These are phyloP conservation scores for Annulohypoxylon truncatum DNA, from an alignment of 2,329 filamentous ascomycete species.

Conservation along the genomic window DNA sequence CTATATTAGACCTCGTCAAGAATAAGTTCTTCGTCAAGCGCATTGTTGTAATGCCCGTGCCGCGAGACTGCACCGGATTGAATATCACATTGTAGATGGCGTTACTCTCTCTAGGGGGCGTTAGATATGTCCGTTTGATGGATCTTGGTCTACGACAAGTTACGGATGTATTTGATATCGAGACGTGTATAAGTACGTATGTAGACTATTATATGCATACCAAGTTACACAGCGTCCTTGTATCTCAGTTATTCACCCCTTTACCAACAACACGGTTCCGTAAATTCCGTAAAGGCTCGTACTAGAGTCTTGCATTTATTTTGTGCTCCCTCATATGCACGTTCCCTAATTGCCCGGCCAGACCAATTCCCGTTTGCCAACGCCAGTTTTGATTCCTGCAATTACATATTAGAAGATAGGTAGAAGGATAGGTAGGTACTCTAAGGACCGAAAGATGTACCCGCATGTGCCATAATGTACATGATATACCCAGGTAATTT, in stretches of 20 bases:
- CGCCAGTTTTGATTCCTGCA: slow-evolving; percentile 5
- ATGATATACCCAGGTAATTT: not conserved
- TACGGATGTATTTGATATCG: not conserved
- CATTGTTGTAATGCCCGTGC: no score
- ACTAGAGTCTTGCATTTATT: slow-evolving; percentile 8
- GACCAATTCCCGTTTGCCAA: not conserved
- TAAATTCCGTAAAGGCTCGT: not conserved
- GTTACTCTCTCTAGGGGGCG: not conserved
- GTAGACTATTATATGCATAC: not conserved
- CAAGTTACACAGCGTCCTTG: not conserved
- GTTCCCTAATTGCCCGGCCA: slow-evolving; percentile 6
- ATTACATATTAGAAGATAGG: slow-evolving; percentile 40
- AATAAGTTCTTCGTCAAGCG: not conserved
- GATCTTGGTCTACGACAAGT: not conserved
- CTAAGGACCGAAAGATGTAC: not conserved
- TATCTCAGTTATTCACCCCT: not conserved
- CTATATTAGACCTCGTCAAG: not conserved
- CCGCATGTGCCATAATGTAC: slow-evolving; percentile 2
- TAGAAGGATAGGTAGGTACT: not conserved
- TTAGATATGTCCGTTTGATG: not conserved
- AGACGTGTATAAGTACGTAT: not conserved
- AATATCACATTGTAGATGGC: not conserved
- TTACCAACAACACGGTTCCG: not conserved
- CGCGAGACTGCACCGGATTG: not conserved
- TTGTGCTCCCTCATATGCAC: slow-evolving; percentile 29